Percentiles rank a stretch among this genome's conserved stretches.
Conservation (phyloP, 805 yeast species). For the Teunomyces tritomae region DNA sequence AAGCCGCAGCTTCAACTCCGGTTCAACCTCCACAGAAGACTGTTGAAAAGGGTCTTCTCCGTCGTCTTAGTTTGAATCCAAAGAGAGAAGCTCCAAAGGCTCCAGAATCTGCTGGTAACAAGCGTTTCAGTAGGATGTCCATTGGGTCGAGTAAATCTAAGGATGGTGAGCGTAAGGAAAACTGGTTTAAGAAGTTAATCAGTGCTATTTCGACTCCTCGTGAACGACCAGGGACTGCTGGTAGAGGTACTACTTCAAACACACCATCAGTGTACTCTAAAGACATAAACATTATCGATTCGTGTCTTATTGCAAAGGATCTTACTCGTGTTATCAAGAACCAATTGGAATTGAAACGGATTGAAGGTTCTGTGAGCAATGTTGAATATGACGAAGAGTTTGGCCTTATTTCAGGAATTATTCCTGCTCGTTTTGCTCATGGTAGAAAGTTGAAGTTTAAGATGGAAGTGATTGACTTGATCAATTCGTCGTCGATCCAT, state of each 20-base stretch:
- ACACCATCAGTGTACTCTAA: constrained; percentile 8
- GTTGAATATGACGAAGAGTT: constrained; percentile 44
- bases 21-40: not conserved
- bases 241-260: constrained; percentile 3
- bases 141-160: constrained; percentile 16
- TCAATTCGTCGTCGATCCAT: constrained; percentile 38
- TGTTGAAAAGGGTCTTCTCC: constrained; percentile 13
- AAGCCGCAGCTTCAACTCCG: not conserved
- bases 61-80: constrained; percentile 34
- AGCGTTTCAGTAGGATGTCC: constrained; percentile 39
- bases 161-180: constrained; percentile 17
- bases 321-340: constrained; percentile 35
- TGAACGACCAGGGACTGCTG: constrained; percentile 5
- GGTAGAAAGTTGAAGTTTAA: constrained; percentile 48
- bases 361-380: constrained; percentile 48
- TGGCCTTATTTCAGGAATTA: constrained; percentile 43
- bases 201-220: constrained; percentile 12
- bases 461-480: constrained; percentile 40
- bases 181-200: constrained; percentile 41
- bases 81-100: constrained; percentile 39
- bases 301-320: constrained; percentile 26
- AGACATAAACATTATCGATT: constrained; percentile 33
- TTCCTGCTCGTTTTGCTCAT: constrained; percentile 45
- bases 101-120: constrained; percentile 18
- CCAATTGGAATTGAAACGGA: constrained; percentile 44